Base-by-base conservation (phyloP, 2,329 filamentous ascomycete genomes). In the Alternaria novae-zelandiae region DNA sequence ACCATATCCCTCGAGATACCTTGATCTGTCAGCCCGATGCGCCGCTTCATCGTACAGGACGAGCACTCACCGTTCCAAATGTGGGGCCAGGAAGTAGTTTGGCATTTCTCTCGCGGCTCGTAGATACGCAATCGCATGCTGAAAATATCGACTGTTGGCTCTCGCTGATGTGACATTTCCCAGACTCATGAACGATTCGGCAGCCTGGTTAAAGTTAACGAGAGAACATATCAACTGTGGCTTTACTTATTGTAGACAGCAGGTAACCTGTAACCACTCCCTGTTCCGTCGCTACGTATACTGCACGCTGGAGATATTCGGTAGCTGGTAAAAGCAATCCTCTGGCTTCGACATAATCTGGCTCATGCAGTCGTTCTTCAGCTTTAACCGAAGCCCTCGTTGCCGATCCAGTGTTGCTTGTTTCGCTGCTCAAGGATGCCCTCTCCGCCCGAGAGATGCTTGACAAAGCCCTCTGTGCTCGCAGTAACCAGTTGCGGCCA, bases 271-370 rank as follows among this genome's bases (percentile, higher is more conserved):
- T 80, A 7, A 81, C 64, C 6, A 57, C 67, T 6, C 76, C 74
- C 61, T 82, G 79, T 17, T 70, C 67, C 45, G 79, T 78, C 6
- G 84, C 83, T 44, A 80, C 76, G 57, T 80, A 74, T 12, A 86
- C 80, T 21, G 85, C 84, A 59, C 81, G 76, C 49, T 80, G 77
- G 57, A 85, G 81, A 69, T 86, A 86, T 60, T 87, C 85, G 6
- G 81, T 81, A 8, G 85, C 84, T 51, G 85, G 85, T 36, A 85
- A 79, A 7, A 87, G 74, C 57, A 82, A 80, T 2, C 82, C 83
- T 61, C 85, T 79, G 54, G 85, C 86, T 75, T 87, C 84, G 13
- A 86, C 83, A 70, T 86, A 85, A 54, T 86, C 79, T 6, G 79
- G 70, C 6, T 72, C 75, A 25, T 80, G 74, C 11, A 80, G 66